Base-by-base conservation (phyloP, 2,329 filamentous ascomycete species). In the Hypoxylon rubiginosum region DNA sequence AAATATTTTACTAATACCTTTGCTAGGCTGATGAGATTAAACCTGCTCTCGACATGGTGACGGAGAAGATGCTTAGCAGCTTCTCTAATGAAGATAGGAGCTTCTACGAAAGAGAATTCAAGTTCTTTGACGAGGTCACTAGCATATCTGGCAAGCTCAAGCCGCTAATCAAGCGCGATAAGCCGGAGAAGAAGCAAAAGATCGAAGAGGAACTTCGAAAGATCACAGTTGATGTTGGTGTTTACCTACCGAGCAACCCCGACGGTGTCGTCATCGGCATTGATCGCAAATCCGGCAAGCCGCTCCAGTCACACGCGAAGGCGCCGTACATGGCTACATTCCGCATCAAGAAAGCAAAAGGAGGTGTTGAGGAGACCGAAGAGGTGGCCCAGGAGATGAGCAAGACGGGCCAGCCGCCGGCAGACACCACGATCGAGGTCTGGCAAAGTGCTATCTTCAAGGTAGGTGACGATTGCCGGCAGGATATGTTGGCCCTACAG, bases 361-460 rank as follows among this genome's bases (percentile, higher is more conserved):
- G 81, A 21, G 82, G 81, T 28, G 79, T 82, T 26, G 85, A 87
- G 67, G 85, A 85, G 34, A 80, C 80, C 1, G 86, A 87, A 65
- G 83, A 85, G 5, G 78, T 86, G 74, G 78, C 84, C 6, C 83
- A 85, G 63, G 84, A 85, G 50, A 76, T 81, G 2, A 81, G 80
- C 54, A 81, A 82, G 59, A 79, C 76, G 5, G 74, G 75, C 39
- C 61, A 73, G 30, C 62, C 72, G 19, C 76, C 75, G 7, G 73
- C 74, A 28, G 81, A 82, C 57, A 88, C 86, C 73, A 92, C 89
- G 0, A 89, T 97, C 71, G 97, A 99, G 79, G 91, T 95, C n/a
- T 98, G 96, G 97, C 96, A 99, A 79, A 97, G 94, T 1, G 96
- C 95, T 61, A 99, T 99, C 76, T 99, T 99, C 89, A 99, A 99